A percentile compares a stretch with the other conserved stretches of the same genome.
These are phyloP conservation scores for Rubia peregrina DNA, from an alignment of 305 asterid species.

Conservation along the genomic window DNA sequence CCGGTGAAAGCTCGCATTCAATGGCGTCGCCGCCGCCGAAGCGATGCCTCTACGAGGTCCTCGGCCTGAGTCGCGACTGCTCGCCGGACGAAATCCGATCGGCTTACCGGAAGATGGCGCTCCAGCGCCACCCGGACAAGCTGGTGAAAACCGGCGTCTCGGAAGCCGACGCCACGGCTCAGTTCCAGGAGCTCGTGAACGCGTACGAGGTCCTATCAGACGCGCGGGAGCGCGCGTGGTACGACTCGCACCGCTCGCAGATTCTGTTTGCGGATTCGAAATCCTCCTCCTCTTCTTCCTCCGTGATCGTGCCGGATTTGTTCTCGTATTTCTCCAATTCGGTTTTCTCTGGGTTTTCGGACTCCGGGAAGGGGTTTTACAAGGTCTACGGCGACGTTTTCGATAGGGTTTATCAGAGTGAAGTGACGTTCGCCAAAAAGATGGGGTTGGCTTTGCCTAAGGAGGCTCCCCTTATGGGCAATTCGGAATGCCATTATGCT, in stretches of 20 bases:
- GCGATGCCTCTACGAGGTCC: slow-evolving; percentile 89
- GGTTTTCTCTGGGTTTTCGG: slow-evolving; percentile 66
- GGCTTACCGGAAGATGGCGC: slow-evolving; percentile 77
- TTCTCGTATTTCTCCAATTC: slow-evolving; percentile 77
- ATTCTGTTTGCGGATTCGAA: slow-evolving; percentile 53
- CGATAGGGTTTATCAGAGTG: slow-evolving; percentile 58
- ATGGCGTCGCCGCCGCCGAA: slow-evolving; percentile 74
- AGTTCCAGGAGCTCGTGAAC: slow-evolving; percentile 87
- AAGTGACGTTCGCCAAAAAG: slow-evolving; percentile 56
- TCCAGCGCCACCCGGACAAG: slow-evolving; percentile 99
- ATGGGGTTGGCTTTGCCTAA: slow-evolving; percentile 52
- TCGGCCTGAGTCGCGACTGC: slow-evolving; percentile 59
- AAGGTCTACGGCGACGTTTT: slow-evolving; percentile 78
- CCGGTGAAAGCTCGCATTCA: slow-evolving; percentile 3
- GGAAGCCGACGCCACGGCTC: slow-evolving; percentile 89
- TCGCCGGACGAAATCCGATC: slow-evolving; percentile 80
- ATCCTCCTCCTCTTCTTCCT: slow-evolving; percentile 21
- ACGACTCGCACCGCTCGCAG: slow-evolving; percentile 87
- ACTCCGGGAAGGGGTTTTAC: slow-evolving; percentile 72
- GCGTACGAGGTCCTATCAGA: slow-evolving; percentile 94
- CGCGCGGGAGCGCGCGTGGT: slow-evolving; percentile 83
- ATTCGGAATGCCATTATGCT: slow-evolving; percentile 65
- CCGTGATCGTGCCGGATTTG: slow-evolving; percentile 51
- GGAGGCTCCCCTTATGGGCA: slow-evolving; percentile 88
- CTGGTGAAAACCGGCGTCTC: slow-evolving; percentile 67